Conservation (phyloP, 2,329 filamentous ascomycete species). For the Calonectria naviculata region DNA sequence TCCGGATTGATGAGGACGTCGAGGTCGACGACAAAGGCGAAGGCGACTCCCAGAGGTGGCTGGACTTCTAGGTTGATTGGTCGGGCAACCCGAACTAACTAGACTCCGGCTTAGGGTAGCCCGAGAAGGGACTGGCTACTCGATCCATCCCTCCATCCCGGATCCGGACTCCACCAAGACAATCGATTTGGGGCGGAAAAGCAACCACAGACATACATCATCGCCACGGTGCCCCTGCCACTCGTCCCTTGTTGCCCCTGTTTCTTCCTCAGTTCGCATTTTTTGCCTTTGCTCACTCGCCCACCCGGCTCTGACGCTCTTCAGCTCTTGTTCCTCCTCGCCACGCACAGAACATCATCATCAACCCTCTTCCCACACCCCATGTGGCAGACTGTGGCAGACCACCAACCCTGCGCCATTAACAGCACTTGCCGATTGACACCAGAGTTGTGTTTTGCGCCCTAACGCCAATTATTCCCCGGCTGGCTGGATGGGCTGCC, state of each 20-base stretch:
- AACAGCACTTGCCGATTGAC: not conserved
- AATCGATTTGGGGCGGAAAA: slow-evolving; percentile 45
- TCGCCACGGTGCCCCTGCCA: slow-evolving; percentile 45
- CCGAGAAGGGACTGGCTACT: slow-evolving; percentile 35
- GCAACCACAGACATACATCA: slow-evolving; percentile 48
- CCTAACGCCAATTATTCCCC: slow-evolving; percentile 1
- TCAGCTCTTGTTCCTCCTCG: slow-evolving; percentile 12
- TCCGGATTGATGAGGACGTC: slow-evolving; percentile 36
- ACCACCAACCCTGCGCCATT: slow-evolving; percentile 9
- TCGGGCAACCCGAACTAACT: slow-evolving; percentile 38
- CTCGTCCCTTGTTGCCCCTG: slow-evolving; percentile 40
- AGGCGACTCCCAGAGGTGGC: slow-evolving; percentile 35
- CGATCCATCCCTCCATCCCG: slow-evolving; percentile 45
- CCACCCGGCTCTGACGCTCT: slow-evolving; percentile 3
- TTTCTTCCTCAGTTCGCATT: slow-evolving; percentile 33
- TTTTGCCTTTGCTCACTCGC: slow-evolving; percentile 18
- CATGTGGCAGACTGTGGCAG: slow-evolving; percentile 12
- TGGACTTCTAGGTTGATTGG: slow-evolving; percentile 39
- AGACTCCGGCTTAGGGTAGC: slow-evolving; percentile 37
- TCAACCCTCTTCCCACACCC: slow-evolving; percentile 2
- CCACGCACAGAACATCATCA: slow-evolving; percentile 14
- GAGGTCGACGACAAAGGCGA: slow-evolving; percentile 23
- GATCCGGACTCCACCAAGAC: slow-evolving; percentile 49
- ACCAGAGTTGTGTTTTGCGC: not conserved
- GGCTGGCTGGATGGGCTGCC: slow-evolving; percentile 12